phyloP scores from a whole-genome alignment of 163 green algal species.

The Scenedesmus sp. region DNA sequence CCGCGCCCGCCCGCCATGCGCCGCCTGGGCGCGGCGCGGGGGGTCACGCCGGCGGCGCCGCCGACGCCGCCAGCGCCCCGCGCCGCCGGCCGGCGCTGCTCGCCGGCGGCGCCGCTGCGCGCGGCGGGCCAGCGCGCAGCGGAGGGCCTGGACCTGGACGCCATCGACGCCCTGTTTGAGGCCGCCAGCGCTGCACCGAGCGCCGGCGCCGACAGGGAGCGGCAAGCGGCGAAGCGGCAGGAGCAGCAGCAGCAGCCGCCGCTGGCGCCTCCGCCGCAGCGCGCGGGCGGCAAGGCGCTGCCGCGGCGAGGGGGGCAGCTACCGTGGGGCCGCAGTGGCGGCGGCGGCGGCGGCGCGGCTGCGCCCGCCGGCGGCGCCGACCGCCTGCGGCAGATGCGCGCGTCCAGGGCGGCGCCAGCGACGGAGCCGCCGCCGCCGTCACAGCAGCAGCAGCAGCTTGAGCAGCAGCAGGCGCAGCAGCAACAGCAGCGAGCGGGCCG shows the following conservation, averaged over 20 bases:
- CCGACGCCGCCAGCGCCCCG: no score
- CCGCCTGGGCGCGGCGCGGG: no score
- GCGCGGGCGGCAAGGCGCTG: neutral
- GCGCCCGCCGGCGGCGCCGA: no score
- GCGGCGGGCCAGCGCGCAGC: neutral
- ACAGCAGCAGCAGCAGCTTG: slow-evolving; percentile 1
- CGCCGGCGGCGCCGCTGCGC: neutral
- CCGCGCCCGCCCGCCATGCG: no score
- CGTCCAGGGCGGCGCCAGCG: no score
- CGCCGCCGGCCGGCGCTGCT: neutral
- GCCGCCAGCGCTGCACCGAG: slow-evolving; percentile 16
- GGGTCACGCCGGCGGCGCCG: no score
- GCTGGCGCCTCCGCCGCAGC: neutral
- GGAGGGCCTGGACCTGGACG: neutral
- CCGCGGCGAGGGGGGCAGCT: neutral
- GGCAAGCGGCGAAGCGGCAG: neutral
- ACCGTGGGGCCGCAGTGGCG: neutral
- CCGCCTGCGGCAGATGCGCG: no score
- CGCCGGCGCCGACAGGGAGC: neutral
- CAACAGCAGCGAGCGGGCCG: neutral
- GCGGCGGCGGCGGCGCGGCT: no score
- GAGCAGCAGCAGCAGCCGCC: neutral
- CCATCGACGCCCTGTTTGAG: slow-evolving; percentile 25
- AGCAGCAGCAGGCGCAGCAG: neutral
- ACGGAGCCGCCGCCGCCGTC: no score